Conservation (phyloP, 169 alveolate genomes). For the Besnoitia besnoiti region DNA sequence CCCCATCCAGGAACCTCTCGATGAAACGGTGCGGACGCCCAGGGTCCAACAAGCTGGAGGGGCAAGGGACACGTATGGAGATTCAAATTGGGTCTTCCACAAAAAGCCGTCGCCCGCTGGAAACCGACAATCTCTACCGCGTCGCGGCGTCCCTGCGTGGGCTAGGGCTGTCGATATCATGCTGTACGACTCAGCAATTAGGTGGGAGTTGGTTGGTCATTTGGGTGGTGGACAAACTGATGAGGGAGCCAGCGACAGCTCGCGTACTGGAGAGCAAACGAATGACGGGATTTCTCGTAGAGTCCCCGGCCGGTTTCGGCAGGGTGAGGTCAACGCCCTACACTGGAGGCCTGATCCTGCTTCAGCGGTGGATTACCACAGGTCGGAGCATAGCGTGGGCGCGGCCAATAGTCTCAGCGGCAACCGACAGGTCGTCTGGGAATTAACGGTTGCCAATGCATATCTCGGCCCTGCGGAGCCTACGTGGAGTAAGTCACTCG, state of each 20-base stretch:
- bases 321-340: too few relatives aligned
- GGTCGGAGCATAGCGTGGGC: neutral
- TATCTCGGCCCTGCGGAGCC: conserved; percentile 25
- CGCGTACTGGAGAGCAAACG: too few relatives aligned
- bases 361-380: neutral
- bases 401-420: neutral
- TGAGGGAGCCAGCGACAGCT: neutral
- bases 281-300: too few relatives aligned
- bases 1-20: too few relatives aligned
- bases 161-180: neutral
- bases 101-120: too few relatives aligned
- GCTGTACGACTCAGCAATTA: neutral
- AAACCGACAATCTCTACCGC: neutral
- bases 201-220: neutral
- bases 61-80: too few relatives aligned
- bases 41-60: too few relatives aligned
- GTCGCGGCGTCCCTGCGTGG: neutral
- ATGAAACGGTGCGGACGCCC: too few relatives aligned
- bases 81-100: too few relatives aligned
- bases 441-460: neutral
- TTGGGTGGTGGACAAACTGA: neutral
- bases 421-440: neutral
- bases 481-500: neutral
- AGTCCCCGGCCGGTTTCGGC: too few relatives aligned
- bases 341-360: too few relatives aligned